Conservation (phyloP, 176 grass and related monocot genomes). For the Raddia guianensis region DNA sequence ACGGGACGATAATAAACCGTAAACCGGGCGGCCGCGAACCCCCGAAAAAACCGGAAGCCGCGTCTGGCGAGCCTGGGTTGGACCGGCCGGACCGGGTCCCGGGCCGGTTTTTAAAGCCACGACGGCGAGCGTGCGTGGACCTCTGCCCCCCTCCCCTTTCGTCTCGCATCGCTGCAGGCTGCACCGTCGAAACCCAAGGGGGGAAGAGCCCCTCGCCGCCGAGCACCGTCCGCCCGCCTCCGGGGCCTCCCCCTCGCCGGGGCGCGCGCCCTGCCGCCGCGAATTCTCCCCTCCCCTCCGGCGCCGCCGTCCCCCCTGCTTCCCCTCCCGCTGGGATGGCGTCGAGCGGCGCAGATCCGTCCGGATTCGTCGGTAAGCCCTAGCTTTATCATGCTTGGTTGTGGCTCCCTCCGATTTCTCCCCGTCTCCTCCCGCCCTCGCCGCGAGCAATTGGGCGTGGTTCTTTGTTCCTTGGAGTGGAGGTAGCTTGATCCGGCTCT, state of each 20-base stretch:
- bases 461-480: background rate
- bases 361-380: constrained; percentile 37
- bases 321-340: constrained; percentile 25
- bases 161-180: background rate
- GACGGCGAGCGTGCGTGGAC: constrained; percentile 13
- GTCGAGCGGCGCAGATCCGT: constrained; percentile 37
- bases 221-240: background rate
- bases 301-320: background rate
- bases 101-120: background rate
- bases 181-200: constrained; percentile 2
- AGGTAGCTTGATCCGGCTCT: background rate
- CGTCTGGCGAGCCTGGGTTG: background rate
- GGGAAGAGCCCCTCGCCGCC: constrained; percentile 12
- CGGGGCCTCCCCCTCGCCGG: constrained; percentile 3
- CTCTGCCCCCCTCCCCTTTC: background rate
- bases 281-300: background rate
- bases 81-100: background rate
- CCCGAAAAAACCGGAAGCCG: no score
- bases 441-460: background rate
- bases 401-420: constrained; percentile 15
- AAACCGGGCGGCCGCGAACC: no score
- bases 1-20: no score
- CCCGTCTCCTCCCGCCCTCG: background rate
- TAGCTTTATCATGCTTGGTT: background rate
- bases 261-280: background rate